A percentile compares a stretch with the other conserved stretches of the same genome.
Conservation (phyloP, 768 basidiomycete genomes). For the Rhodosporidiobolus odoratus region DNA sequence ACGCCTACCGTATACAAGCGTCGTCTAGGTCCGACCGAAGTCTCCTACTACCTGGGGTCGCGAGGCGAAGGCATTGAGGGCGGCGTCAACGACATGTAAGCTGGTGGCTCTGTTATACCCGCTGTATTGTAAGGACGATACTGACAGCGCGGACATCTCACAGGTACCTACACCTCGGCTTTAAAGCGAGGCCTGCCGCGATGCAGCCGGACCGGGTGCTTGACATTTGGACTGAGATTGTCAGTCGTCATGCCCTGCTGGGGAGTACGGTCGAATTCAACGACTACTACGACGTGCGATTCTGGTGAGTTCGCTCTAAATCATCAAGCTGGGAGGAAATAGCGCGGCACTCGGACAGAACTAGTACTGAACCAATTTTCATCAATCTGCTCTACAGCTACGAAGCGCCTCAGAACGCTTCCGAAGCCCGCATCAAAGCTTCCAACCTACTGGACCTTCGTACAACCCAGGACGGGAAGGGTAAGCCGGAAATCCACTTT, state of each 20-base stretch:
- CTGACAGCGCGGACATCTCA: not conserved
- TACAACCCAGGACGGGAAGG: conserved; percentile 56
- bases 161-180: conserved; percentile 76
- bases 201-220: conserved; percentile 54
- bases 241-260: conserved; percentile 67
- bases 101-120: not conserved
- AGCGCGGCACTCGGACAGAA: too few species aligned
- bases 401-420: conserved; percentile 49
- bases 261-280: conserved; percentile 58
- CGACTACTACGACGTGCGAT: conserved; percentile 54
- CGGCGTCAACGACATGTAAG: conserved; percentile 77
- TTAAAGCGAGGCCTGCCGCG: conserved; percentile 53
- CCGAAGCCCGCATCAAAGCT: conserved; percentile 54
- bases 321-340: too few species aligned
- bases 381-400: conserved; percentile 55
- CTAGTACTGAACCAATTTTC: too few species aligned
- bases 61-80: conserved; percentile 56
- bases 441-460: conserved; percentile 54
- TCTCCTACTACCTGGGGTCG: conserved; percentile 72
- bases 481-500: not conserved
- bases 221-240: conserved; percentile 65
- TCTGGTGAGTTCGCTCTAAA: conserved; percentile 56
- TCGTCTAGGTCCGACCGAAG: conserved; percentile 66
- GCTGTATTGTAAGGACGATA: not conserved
- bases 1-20: conserved; percentile 49